These are phyloP conservation scores for Podosphaera fusca DNA, from an alignment of 2,329 filamentous ascomycete genomes.

Conservation along the genomic window DNA sequence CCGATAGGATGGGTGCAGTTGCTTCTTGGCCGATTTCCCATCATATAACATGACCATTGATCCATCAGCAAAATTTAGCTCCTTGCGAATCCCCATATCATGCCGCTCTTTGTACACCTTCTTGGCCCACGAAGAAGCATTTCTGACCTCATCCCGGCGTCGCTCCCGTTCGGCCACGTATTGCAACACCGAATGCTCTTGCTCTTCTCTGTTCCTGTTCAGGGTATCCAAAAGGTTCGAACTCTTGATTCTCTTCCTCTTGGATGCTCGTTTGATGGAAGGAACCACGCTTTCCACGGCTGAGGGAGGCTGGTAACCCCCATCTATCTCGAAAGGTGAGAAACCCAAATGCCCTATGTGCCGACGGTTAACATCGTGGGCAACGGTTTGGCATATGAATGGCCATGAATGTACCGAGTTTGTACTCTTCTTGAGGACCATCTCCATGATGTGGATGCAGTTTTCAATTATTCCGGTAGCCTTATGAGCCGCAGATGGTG, in stretches of 20 bases:
- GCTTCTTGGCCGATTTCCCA: conserved; percentile 1
- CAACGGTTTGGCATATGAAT: neutral
- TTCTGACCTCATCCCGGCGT: neutral
- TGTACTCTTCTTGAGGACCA: neutral
- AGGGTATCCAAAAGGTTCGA: neutral
- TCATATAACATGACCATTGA: conserved; percentile 1
- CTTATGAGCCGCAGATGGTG: neutral
- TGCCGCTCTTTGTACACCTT: neutral
- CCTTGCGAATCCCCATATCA: neutral
- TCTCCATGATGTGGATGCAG: neutral
- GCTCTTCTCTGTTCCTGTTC: neutral
- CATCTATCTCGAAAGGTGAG: too few species aligned
- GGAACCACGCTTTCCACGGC: neutral
- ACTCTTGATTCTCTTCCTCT: neutral
- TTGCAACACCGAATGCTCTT: neutral
- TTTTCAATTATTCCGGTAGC: neutral
- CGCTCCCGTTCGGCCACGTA: neutral
- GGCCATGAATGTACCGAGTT: neutral
- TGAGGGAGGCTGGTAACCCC: too few species aligned
- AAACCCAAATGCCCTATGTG: neutral
- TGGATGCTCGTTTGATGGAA: neutral
- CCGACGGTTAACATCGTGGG: neutral
- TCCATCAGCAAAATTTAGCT: neutral
- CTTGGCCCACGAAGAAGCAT: neutral
- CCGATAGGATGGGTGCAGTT: neutral